Conservation (phyloP, 257 asterid species). For the Capsicum rhomboideum region DNA sequence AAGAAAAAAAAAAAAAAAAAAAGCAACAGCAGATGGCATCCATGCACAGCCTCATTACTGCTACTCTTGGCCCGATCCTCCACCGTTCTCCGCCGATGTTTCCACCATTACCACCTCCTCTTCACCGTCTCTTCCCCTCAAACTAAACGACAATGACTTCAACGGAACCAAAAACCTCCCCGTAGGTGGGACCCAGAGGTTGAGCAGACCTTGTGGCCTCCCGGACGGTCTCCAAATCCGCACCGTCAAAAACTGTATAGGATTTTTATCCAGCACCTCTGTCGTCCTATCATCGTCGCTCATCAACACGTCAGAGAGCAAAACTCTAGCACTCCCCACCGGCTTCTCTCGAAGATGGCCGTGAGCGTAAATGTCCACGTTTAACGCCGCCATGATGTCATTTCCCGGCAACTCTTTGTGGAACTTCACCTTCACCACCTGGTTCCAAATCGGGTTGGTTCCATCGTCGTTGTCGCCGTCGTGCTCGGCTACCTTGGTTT, state of each 20-base stretch:
- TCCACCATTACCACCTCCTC: conserved; percentile 1
- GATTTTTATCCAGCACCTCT: conserved; percentile 18
- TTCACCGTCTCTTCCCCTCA: conserved; percentile 11
- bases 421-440: conserved; percentile 35
- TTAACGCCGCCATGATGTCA: conserved; percentile 36
- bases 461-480: background rate
- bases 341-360: conserved; percentile 36
- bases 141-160: conserved; percentile 37
- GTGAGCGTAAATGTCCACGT: conserved; percentile 35
- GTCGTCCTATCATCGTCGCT: background rate
- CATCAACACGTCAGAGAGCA: conserved; percentile 33
- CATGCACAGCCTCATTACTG: conserved; percentile 11
- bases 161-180: conserved; percentile 36
- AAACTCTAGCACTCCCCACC: conserved; percentile 38
- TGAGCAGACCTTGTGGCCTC: conserved; percentile 36
- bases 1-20: background rate
- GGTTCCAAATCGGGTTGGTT: conserved; percentile 35
- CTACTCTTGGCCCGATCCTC: too few species aligned
- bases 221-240: conserved; percentile 45
- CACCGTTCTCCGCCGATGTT: background rate
- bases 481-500: conserved; percentile 28
- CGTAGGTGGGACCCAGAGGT: conserved; percentile 37
- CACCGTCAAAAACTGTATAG: conserved; percentile 41
- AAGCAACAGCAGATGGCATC: conserved; percentile 11
- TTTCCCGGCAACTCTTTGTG: conserved; percentile 17